These are phyloP conservation scores for Dipsacomyces acuminosporus DNA, from an alignment of 371 early-diverging fungal species.

Conservation along the genomic window DNA sequence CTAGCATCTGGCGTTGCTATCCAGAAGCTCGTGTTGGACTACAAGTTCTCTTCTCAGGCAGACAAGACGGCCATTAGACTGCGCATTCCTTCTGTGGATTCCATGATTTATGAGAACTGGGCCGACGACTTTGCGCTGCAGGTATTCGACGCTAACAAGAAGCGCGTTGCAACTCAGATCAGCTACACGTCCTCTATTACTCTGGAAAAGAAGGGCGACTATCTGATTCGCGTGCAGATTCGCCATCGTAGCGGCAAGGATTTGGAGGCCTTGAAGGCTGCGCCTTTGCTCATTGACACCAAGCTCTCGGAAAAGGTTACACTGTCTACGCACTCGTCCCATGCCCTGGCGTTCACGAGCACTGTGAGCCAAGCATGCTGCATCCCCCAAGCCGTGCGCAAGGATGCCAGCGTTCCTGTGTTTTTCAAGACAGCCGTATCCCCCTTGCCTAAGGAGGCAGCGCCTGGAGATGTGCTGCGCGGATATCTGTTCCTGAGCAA, in stretches of 20 bases:
- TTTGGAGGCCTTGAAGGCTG: constrained; percentile 65
- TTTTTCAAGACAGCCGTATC: constrained; percentile 48
- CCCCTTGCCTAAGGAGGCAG: constrained; percentile 64
- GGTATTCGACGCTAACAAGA: constrained; percentile 57
- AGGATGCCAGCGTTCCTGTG: constrained; percentile 50
- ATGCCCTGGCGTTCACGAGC: constrained; percentile 53
- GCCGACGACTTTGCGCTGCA: constrained; percentile 43
- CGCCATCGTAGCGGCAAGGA: constrained; percentile 60
- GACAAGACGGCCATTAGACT: constrained; percentile 59
- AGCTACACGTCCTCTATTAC: constrained; percentile 68
- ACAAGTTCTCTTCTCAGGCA: constrained; percentile 61
- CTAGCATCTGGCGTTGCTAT: constrained; percentile 58
- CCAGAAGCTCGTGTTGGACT: constrained; percentile 69
- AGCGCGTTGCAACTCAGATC: constrained; percentile 62
- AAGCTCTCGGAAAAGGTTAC: constrained; percentile 54
- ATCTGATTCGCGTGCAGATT: constrained; percentile 73
- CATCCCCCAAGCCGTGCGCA: constrained; percentile 16
- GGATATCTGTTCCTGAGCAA: constrained; percentile 60
- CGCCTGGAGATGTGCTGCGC: constrained; percentile 71
- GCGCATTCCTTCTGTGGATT: constrained; percentile 33
- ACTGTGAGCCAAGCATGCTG: constrained; percentile 30
- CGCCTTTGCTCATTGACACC: constrained; percentile 62
- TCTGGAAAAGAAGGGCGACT: constrained; percentile 76
- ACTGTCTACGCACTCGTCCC: constrained; percentile 53
- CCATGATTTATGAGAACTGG: constrained; percentile 46